phyloP scores from a whole-genome alignment of 176 grass and related monocot species.

The Aegilops longissima region DNA sequence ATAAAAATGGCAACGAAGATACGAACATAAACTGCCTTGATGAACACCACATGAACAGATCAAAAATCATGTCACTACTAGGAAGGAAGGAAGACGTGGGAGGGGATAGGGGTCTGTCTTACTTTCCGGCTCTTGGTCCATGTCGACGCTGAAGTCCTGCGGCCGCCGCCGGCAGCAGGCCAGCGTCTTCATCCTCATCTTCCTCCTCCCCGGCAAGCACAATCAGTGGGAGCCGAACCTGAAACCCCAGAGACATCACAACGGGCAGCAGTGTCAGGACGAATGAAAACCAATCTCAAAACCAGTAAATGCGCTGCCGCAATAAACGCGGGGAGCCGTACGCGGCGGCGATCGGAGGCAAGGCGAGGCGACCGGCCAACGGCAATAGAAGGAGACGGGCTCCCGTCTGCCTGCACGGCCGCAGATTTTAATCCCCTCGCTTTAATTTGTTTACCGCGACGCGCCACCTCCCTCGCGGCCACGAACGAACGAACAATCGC shows the following conservation, averaged over 20 bases:
- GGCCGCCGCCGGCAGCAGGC: constrained; percentile 92
- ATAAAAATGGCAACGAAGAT: not conserved
- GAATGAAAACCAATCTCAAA: not conserved
- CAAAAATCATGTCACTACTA: not conserved
- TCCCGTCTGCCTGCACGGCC: not conserved
- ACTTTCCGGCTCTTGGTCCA: constrained; percentile 76
- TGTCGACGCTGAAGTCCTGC: constrained; percentile 95
- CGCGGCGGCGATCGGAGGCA: not conserved
- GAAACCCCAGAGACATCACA: constrained; percentile 22
- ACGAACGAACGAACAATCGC: not conserved
- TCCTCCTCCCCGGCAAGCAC: not conserved
- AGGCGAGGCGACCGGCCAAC: not conserved
- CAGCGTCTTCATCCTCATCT: constrained; percentile 76
- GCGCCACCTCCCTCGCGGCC: not conserved
- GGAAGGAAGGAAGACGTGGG: not conserved
- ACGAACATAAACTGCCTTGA: not conserved
- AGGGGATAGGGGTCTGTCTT: not conserved
- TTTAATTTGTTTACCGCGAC: constrained; percentile 35
- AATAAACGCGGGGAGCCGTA: constrained; percentile 14
- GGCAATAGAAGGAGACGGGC: not conserved
- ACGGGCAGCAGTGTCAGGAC: not conserved
- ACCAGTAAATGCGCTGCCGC: not conserved
- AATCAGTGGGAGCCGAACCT: constrained; percentile 19
- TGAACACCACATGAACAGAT: not conserved
- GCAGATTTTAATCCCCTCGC: not conserved